Conservation (phyloP, 257 asterid species). For the Striga asiatica region DNA sequence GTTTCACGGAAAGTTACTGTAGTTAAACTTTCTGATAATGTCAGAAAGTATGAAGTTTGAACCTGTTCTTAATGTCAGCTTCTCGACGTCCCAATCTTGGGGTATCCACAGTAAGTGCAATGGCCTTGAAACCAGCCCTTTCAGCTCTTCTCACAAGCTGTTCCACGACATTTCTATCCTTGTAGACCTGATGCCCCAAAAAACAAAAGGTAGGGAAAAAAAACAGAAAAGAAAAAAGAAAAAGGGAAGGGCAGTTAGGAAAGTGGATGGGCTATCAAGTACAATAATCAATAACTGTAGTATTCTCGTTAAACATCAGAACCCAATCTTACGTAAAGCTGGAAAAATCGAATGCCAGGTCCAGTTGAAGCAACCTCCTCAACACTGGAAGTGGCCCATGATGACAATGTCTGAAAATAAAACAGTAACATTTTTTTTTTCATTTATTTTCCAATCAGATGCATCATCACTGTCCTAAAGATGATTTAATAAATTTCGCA, state of each 20-base stretch:
- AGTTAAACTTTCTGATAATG: neutral
- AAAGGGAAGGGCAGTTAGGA: neutral
- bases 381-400: conserved; percentile 35
- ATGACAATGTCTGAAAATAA: conserved; percentile 53
- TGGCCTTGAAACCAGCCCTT: conserved; percentile 83
- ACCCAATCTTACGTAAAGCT: conserved; percentile 28
- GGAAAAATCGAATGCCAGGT: conserved; percentile 32
- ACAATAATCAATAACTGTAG: neutral
- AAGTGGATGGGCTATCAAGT: neutral
- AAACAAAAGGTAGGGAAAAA: too few species aligned
- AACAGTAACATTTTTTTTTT: too few species aligned
- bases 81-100: conserved; percentile 80
- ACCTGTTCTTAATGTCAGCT: conserved; percentile 77
- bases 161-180: conserved; percentile 70
- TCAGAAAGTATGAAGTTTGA: neutral
- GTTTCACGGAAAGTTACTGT: too few species aligned
- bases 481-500: neutral
- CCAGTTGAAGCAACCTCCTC: conserved; percentile 76
- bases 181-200: conserved; percentile 77
- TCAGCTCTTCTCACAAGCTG: conserved; percentile 81
- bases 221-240: too few species aligned
- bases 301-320: neutral
- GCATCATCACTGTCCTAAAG: neutral
- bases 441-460: too few species aligned
- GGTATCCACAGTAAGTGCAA: conserved; percentile 82